Evolutionary conservation across 495 filamentous ascomycete species (phyloP).

Genomic region (Aspergillus baeticus): DNA sequence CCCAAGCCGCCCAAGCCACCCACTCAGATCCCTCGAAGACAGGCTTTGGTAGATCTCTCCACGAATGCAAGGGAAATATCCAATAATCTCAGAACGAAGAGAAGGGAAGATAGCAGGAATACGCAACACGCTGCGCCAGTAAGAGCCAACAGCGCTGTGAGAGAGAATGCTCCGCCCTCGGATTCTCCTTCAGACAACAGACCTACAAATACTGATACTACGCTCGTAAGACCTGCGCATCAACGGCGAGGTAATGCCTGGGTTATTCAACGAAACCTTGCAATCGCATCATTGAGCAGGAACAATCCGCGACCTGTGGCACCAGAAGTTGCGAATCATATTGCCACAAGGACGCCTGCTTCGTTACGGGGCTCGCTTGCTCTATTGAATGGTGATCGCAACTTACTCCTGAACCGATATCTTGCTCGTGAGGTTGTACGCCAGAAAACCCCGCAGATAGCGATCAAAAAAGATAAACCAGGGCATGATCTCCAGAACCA

Average conservation of each 20-base stretch:
- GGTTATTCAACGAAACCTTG: constrained; percentile 36
- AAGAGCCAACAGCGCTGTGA: not conserved
- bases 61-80: constrained; percentile 15
- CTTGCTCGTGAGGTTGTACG: constrained; percentile 22
- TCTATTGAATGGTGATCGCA: constrained; percentile 27
- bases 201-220: not conserved
- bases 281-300: constrained; percentile 34
- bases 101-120: not conserved
- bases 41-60: constrained; percentile 21
- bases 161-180: constrained; percentile 4
- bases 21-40: constrained; percentile 21
- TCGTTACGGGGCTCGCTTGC: constrained; percentile 31
- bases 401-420: constrained; percentile 40
- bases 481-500: constrained; percentile 1
- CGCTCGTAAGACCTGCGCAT: constrained; percentile 7
- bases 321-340: constrained; percentile 32
- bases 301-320: constrained; percentile 38
- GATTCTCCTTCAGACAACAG: not conserved
- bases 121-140: not conserved
- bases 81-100: constrained; percentile 5
- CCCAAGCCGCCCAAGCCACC: constrained; percentile 22
- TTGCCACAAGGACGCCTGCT: constrained; percentile 15
- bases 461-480: not conserved
- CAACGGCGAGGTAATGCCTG: constrained; percentile 32
- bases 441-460: not conserved